Base-by-base conservation (phyloP, 1,284 basidiomycete genomes). In the Cystobasidium sp. region DNA sequence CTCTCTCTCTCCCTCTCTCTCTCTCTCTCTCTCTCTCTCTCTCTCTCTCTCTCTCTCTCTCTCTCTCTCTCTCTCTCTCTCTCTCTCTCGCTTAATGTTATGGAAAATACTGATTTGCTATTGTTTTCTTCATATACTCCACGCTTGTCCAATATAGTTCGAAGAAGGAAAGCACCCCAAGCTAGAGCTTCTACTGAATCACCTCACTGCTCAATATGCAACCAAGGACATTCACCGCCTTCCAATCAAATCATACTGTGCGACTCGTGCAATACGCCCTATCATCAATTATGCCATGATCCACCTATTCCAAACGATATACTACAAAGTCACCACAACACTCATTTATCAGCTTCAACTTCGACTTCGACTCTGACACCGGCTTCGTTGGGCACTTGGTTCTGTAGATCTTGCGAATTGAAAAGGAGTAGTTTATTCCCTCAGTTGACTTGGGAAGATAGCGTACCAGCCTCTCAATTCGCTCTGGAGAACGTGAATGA, bases 211-310 rank as follows among this genome's bases (percentile, higher is more conserved):
- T 3, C 22, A 18, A 37, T 61, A 24, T 70, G 68, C n/a, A 20
- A 22, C 20, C 58, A 18, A 24, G 44, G 43, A 1, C 39, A 61
- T 14, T 47, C 43, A 5, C 56, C 55, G 9, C 8, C 53, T 31
- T 20, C 55, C 6, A 64, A 71, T 52, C 59, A 53, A 20, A 61
- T 71, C 43, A 47, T 71, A 14, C 31, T 51, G 1, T 71, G 69
- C 24, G 51, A 71, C 24, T 31, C 37, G n/a, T 71, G 69, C 43
- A 47, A 56, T 37, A 56, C 24, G 39, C 31, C 69, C 9, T 64
- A 71, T 62, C 69, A 71, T 43, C 69, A 71, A 43, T 22, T 64
- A 24, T 71, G 69, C 39, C 61, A 63, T 41, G 41, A 41, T n/a
- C 49, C 69, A 6, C n/a, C 47, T 18, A 64, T 71, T 37, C 37